A percentile compares a stretch with the other conserved stretches of the same genome.
Evolutionary conservation across 768 basidiomycete species (phyloP).

Genomic region (Lentinula boryana): DNA sequence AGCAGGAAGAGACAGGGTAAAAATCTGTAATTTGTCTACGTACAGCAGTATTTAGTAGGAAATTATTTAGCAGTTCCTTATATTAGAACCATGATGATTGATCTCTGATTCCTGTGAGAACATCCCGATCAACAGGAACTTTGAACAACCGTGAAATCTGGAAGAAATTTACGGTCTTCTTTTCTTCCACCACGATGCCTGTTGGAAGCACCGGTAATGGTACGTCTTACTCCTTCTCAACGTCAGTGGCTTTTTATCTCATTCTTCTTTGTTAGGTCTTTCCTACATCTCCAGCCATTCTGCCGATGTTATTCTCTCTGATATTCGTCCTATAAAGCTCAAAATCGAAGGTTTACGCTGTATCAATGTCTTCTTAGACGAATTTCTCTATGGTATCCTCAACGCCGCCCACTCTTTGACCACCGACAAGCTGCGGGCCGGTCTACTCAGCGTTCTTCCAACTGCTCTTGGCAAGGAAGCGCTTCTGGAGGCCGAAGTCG

Average conservation of each 20-base stretch:
- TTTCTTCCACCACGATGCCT: slow-evolving; percentile 3
- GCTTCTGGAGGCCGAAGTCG: slow-evolving; percentile 87
- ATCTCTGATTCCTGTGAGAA: not conserved
- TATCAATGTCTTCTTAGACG: slow-evolving; percentile 81
- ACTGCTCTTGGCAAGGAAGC: slow-evolving; percentile 88
- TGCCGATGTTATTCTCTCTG: slow-evolving; percentile 88
- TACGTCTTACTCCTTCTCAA: slow-evolving; percentile 19
- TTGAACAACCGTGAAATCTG: not conserved
- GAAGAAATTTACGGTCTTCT: slow-evolving; percentile 1
- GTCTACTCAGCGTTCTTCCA: slow-evolving; percentile 66
- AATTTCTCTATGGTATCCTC: slow-evolving; percentile 73
- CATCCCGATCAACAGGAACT: not conserved
- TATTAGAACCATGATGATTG: not conserved
- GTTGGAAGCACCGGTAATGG: slow-evolving; percentile 21
- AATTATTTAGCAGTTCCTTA: not conserved
- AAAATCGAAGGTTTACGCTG: slow-evolving; percentile 68
- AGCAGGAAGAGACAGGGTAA: not conserved
- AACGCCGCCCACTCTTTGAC: slow-evolving; percentile 59
- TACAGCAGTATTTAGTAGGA: not conserved
- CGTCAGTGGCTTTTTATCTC: slow-evolving; percentile 2
- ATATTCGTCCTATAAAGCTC: slow-evolving; percentile 87
- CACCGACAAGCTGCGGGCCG: slow-evolving; percentile 68
- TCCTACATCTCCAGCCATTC: slow-evolving; percentile 78
- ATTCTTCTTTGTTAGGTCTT: slow-evolving; percentile 38
- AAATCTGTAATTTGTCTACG: not conserved